Evolutionary conservation across 805 yeast species (phyloP).

Genomic region (Pichia phayaonensis): DNA sequence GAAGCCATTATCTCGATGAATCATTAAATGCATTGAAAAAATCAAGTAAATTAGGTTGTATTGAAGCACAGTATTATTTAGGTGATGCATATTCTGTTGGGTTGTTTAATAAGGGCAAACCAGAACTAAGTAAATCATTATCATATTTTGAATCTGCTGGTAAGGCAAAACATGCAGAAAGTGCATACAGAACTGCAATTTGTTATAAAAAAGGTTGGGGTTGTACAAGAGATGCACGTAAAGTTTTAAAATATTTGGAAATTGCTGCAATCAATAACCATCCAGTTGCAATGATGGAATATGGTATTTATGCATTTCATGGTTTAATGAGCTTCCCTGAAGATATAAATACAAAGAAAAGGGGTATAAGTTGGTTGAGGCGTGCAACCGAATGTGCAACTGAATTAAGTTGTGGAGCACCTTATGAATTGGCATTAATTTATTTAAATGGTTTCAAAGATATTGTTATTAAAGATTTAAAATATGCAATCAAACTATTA

Average conservation of each 20-base stretch:
- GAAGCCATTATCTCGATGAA: constrained; percentile 62
- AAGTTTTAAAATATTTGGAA: constrained; percentile 73
- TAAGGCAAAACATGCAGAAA: constrained; percentile 86
- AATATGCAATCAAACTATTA: constrained; percentile 79
- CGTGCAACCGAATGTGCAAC: constrained; percentile 81
- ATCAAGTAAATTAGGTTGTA: constrained; percentile 30
- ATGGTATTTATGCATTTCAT: constrained; percentile 81
- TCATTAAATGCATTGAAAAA: constrained; percentile 52
- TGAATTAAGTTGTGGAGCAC: constrained; percentile 86
- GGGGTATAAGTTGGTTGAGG: constrained; percentile 88
- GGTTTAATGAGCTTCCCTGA: constrained; percentile 74
- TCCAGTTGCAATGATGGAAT: constrained; percentile 93
- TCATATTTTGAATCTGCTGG: constrained; percentile 80
- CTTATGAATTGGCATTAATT: constrained; percentile 83
- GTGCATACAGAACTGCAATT: constrained; percentile 84
- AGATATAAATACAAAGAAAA: constrained; percentile 62
- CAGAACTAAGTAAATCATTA: constrained; percentile 73
- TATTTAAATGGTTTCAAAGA: constrained; percentile 81
- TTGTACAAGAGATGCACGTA: constrained; percentile 77
- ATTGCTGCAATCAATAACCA: constrained; percentile 88
- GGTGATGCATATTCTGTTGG: constrained; percentile 90
- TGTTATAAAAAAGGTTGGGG: constrained; percentile 95
- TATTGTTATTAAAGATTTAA: constrained; percentile 73
- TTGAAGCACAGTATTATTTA: constrained; percentile 85
- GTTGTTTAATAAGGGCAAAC: constrained; percentile 55